Conservation (phyloP, 2,329 filamentous ascomycete genomes). For the Paecilomyces sp. region DNA sequence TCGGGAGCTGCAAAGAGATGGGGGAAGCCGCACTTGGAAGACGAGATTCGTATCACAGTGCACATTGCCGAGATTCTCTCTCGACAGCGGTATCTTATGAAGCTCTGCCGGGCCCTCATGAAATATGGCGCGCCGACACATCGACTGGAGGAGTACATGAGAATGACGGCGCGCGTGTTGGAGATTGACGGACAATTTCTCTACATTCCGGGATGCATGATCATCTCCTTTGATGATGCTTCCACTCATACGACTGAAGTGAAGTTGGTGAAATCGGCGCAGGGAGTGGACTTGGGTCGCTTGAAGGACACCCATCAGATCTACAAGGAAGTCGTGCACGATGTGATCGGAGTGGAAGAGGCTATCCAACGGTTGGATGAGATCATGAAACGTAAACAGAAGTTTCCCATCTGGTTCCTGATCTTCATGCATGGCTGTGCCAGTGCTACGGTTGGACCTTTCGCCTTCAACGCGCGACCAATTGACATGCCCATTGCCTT, state of each 20-base stretch:
- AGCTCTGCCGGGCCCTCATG: constrained; percentile 84
- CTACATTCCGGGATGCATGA: constrained; percentile 91
- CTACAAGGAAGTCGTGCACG: constrained; percentile 45
- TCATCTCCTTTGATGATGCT: constrained; percentile 71
- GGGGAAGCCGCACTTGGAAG: constrained; percentile 29
- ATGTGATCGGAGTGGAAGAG: constrained; percentile 41
- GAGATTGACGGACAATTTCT: constrained; percentile 87
- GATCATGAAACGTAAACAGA: constrained; percentile 53
- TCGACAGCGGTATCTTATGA: constrained; percentile 76
- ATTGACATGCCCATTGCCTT: constrained; percentile 78
- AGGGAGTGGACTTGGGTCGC: constrained; percentile 40
- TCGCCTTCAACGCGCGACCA: constrained; percentile 69
- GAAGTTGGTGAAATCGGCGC: constrained; percentile 36
- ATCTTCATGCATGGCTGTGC: constrained; percentile 70
- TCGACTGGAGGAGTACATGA: constrained; percentile 84
- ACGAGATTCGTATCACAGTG: constrained; percentile 54
- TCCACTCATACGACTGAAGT: constrained; percentile 43
- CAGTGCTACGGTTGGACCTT: constrained; percentile 68
- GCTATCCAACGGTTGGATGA: constrained; percentile 39
- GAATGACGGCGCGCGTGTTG: constrained; percentile 78
- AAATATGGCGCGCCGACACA: constrained; percentile 88
- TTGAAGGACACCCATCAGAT: constrained; percentile 40
- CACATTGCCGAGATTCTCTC: constrained; percentile 65
- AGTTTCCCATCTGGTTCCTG: constrained; percentile 48
- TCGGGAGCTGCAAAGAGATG: constrained; percentile 18